Percentiles rank a stretch among this genome's conserved stretches.
Evolutionary conservation across 495 filamentous ascomycete genomes (phyloP).

Genomic region (Cercophora sp.): DNA sequence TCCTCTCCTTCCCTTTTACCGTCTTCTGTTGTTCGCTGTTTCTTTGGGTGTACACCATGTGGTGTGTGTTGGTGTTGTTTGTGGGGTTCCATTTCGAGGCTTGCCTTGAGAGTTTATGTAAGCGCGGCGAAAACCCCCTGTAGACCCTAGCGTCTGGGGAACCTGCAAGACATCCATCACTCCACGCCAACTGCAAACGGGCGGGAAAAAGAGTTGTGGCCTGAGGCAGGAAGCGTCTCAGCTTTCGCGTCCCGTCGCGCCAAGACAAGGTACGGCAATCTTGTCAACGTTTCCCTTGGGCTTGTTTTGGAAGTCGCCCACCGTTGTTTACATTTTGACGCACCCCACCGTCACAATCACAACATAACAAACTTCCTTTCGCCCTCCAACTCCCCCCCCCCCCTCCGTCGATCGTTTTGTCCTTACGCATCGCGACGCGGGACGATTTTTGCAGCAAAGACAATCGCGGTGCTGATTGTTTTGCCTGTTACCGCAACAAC

Average conservation of each 20-base stretch:
- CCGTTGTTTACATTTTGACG: conserved; percentile 6
- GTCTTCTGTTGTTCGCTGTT: too few relatives aligned
- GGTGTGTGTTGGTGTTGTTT: too few relatives aligned
- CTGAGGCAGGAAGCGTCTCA: neutral
- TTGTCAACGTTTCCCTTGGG: neutral
- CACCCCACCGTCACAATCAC: conserved; percentile 4
- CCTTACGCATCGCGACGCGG: too few relatives aligned
- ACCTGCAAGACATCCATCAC: conserved; percentile 1
- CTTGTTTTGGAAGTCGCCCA: neutral
- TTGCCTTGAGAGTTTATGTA: too few relatives aligned
- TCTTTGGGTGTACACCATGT: too few relatives aligned
- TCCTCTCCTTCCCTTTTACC: too few relatives aligned
- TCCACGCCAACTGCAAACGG: neutral
- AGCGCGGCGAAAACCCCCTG: too few relatives aligned
- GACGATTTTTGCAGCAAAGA: neutral
- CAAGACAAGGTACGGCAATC: neutral
- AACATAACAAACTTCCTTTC: neutral
- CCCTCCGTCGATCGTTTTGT: neutral
- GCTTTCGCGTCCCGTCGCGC: conserved; percentile 1
- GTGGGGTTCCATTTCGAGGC: too few relatives aligned
- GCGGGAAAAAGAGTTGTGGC: neutral
- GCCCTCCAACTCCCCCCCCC: neutral
- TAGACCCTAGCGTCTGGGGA: too few relatives aligned
- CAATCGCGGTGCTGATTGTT: neutral
- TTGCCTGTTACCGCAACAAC: neutral